Evolutionary conservation across 192 early-diverging fungal species (phyloP).

Genomic region (Coemansia sp.): DNA sequence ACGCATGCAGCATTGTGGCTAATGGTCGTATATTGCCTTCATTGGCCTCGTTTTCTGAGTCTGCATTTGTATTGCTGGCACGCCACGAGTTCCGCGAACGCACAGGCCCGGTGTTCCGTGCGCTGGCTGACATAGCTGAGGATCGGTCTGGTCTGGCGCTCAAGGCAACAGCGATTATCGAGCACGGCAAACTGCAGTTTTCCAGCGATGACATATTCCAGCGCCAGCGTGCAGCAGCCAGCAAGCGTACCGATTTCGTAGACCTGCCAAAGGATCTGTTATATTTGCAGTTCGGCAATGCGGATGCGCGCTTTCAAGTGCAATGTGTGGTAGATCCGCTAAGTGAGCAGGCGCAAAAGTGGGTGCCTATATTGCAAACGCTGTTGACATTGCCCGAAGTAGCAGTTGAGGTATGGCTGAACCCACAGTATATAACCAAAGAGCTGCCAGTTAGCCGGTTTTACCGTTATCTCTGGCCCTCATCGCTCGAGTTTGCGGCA

Average conservation of each 20-base stretch:
- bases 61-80: conserved; percentile 62
- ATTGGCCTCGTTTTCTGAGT: conserved; percentile 53
- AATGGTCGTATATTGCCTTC: conserved; percentile 62
- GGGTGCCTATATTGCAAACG: conserved; percentile 67
- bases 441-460: conserved; percentile 83
- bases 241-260: not conserved
- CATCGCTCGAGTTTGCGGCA: conserved; percentile 63
- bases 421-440: conserved; percentile 54
- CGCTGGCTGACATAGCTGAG: conserved; percentile 8
- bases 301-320: conserved; percentile 34
- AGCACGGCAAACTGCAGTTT: conserved; percentile 18
- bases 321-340: conserved; percentile 74
- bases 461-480: conserved; percentile 81
- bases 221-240: conserved; percentile 3
- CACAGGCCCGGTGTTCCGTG: conserved; percentile 25
- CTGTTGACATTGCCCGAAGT: conserved; percentile 63
- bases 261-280: not conserved
- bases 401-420: conserved; percentile 66
- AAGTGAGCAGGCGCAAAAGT: conserved; percentile 76
- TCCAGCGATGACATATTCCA: conserved; percentile 19
- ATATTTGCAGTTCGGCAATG: conserved; percentile 13
- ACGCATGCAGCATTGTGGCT: conserved; percentile 49
- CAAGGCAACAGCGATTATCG: conserved; percentile 22
- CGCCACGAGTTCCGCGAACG: conserved; percentile 59
- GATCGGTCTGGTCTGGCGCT: conserved; percentile 3